phyloP scores from a whole-genome alignment of 2,329 filamentous ascomycete species.

The Westerdykella sp. region DNA sequence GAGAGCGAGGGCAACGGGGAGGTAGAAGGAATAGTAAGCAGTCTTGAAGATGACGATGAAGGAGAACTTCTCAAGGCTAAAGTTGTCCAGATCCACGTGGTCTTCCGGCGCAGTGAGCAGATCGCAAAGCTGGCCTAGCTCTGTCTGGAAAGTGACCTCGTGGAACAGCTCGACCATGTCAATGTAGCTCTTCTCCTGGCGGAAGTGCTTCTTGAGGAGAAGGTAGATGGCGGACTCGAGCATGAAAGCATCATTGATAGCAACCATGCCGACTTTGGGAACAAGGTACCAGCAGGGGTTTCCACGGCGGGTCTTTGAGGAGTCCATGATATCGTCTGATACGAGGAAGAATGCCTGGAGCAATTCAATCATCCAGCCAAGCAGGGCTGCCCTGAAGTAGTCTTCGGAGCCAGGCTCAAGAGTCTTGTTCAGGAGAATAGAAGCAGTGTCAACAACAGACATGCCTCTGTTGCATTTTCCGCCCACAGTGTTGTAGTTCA shows the following conservation, averaged over 20 bases:
- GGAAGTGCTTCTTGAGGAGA: conserved; percentile 91
- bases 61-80: conserved; percentile 87
- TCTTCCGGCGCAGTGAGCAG: conserved; percentile 94
- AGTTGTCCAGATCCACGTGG: conserved; percentile 86
- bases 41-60: conserved; percentile 99
- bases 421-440: conserved; percentile 65
- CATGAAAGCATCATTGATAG: conserved; percentile 98
- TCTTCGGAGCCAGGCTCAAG: conserved; percentile 64
- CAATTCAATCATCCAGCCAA: conserved; percentile 97
- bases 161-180: conserved; percentile 96
- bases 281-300: conserved; percentile 95
- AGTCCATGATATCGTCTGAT: conserved; percentile 97
- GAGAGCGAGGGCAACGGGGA: conserved; percentile 86
- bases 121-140: conserved; percentile 91
- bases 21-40: conserved; percentile 98
- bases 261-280: conserved; percentile 83
- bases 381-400: conserved; percentile 78
- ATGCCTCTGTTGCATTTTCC: conserved; percentile 99
- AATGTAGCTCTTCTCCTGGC: conserved; percentile 76
- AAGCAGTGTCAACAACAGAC: conserved; percentile 88
- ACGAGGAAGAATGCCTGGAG: conserved; percentile 99
- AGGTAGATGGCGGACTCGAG: conserved; percentile 86
- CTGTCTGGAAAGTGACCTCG: conserved; percentile 87
- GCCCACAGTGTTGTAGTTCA: conserved; percentile 80
- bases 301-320: conserved; percentile 87